These are phyloP conservation scores for Lyophyllum semitale DNA, from an alignment of 768 basidiomycete species.

Conservation along the genomic window DNA sequence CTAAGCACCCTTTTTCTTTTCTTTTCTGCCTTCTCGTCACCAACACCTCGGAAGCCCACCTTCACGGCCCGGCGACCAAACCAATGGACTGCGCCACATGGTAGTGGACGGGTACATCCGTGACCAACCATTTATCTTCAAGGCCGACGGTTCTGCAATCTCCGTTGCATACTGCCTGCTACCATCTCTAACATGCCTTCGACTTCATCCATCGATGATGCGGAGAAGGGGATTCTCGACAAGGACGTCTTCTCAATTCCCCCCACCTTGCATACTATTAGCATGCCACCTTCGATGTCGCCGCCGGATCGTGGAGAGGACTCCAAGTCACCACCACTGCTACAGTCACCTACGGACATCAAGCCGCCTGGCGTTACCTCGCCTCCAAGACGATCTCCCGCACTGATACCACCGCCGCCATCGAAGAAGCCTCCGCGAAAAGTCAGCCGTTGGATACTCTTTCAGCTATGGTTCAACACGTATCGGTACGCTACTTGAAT, in stretches of 20 bases:
- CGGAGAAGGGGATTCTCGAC: constrained; percentile 37
- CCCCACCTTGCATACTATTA: constrained; percentile 17
- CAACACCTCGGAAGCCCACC: constrained; percentile 34
- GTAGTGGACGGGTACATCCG: constrained; percentile 19
- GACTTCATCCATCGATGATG: constrained; percentile 31
- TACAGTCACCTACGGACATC: background rate
- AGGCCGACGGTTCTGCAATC: background rate
- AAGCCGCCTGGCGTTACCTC: background rate
- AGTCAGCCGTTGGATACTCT: constrained; percentile 55
- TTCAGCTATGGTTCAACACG: constrained; percentile 77
- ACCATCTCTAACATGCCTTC: constrained; percentile 16
- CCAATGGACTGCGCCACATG: constrained; percentile 33
- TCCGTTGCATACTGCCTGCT: constrained; percentile 1
- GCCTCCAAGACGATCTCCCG: background rate
- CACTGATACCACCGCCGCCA: constrained; percentile 11
- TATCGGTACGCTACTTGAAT: constrained; percentile 52
- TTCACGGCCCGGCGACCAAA: constrained; percentile 34
- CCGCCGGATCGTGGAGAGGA: constrained; percentile 12
- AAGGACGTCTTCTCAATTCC: constrained; percentile 27
- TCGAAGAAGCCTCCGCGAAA: constrained; percentile 32
- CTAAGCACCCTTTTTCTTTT: constrained; percentile 10
- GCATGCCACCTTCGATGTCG: constrained; percentile 4
- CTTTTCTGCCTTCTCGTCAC: constrained; percentile 19
- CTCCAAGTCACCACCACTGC: background rate
- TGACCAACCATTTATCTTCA: constrained; percentile 20